Percentiles rank a stretch among this genome's conserved stretches.
These are phyloP conservation scores for Oryza meridionalis DNA, from an alignment of 176 grass and related monocot species.

Conservation along the genomic window DNA sequence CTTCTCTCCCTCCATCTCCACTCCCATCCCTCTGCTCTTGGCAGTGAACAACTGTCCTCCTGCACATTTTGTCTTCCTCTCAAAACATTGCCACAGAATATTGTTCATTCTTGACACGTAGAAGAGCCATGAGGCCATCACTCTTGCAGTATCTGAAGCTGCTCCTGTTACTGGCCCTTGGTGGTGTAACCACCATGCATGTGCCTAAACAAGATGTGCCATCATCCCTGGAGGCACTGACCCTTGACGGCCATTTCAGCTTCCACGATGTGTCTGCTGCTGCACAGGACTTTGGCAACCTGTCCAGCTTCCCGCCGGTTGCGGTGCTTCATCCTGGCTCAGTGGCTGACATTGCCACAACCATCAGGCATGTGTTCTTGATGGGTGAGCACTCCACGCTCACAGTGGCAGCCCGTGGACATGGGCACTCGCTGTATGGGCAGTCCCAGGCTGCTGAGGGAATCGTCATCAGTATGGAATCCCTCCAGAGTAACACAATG, in stretches of 20 bases:
- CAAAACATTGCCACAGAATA: slow-evolving; percentile 6
- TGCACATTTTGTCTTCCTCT: slow-evolving; percentile 41
- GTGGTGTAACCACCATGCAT: slow-evolving; percentile 46
- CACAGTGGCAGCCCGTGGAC: slow-evolving; percentile 79
- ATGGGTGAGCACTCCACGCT: slow-evolving; percentile 52
- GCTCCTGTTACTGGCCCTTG: slow-evolving; percentile 54
- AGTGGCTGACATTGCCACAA: slow-evolving; percentile 57
- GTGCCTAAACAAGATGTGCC: slow-evolving; percentile 42
- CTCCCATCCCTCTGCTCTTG: slow-evolving; percentile 38
- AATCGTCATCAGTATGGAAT: slow-evolving; percentile 74
- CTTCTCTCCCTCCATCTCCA: slow-evolving; percentile 50
- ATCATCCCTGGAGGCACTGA: slow-evolving; percentile 43
- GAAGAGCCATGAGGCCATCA: slow-evolving; percentile 47
- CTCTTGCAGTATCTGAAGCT: slow-evolving; percentile 50
- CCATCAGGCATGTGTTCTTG: slow-evolving; percentile 60
- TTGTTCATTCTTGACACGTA: slow-evolving; percentile 17
- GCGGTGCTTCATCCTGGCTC: slow-evolving; percentile 66
- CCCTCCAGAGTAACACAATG: slow-evolving; percentile 39
- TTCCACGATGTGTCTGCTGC: slow-evolving; percentile 56
- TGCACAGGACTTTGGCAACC: slow-evolving; percentile 76
- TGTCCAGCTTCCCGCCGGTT: slow-evolving; percentile 47
- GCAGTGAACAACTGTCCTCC: slow-evolving; percentile 23
- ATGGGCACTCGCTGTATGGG: slow-evolving; percentile 79
- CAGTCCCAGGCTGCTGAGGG: slow-evolving; percentile 82
- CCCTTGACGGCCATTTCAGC: slow-evolving; percentile 59